These are phyloP conservation scores for Cucumis melo DNA, from an alignment of 306 rosid genomes.

Conservation along the genomic window DNA sequence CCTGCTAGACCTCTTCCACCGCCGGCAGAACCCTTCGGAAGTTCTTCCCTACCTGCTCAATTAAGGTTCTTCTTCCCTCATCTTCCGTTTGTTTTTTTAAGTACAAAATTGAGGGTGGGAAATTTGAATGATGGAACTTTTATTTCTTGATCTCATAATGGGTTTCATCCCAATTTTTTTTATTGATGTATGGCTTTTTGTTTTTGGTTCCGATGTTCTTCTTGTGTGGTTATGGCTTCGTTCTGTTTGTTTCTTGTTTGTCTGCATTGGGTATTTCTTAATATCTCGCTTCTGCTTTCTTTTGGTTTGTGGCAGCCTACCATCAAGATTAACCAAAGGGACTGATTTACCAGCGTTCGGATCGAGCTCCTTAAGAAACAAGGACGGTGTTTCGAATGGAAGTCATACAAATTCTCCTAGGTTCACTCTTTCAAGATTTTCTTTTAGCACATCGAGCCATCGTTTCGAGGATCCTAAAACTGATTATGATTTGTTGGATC, in stretches of 20 bases:
- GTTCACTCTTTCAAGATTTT: slow-evolving; percentile 36
- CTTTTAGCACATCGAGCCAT: slow-evolving; percentile 32
- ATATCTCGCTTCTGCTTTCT: background rate
- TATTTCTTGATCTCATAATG: background rate
- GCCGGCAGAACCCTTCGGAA: slow-evolving; percentile 14
- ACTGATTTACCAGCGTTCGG: slow-evolving; percentile 48
- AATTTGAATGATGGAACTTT: background rate
- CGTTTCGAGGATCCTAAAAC: slow-evolving; percentile 22
- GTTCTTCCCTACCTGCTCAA: slow-evolving; percentile 24
- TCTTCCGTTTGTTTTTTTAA: background rate
- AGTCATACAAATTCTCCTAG: slow-evolving; percentile 27
- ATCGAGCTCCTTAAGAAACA: slow-evolving; percentile 18
- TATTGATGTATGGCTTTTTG: background rate
- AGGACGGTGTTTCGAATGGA: slow-evolving; percentile 24
- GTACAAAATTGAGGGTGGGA: no score
- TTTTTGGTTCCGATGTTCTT: background rate
- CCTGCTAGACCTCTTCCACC: slow-evolving; percentile 40
- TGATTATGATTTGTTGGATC: slow-evolving; percentile 16
- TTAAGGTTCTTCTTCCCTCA: slow-evolving; percentile 43
- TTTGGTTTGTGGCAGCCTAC: slow-evolving; percentile 37
- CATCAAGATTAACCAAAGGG: slow-evolving; percentile 36
- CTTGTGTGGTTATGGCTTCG: background rate
- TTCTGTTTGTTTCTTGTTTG: background rate
- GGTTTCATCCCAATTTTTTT: background rate
- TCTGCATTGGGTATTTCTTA: background rate